Percentiles rank a stretch among this genome's conserved stretches.
These are phyloP conservation scores for Mortierella sp. DNA, from an alignment of 371 early-diverging fungal genomes.

Conservation along the genomic window DNA sequence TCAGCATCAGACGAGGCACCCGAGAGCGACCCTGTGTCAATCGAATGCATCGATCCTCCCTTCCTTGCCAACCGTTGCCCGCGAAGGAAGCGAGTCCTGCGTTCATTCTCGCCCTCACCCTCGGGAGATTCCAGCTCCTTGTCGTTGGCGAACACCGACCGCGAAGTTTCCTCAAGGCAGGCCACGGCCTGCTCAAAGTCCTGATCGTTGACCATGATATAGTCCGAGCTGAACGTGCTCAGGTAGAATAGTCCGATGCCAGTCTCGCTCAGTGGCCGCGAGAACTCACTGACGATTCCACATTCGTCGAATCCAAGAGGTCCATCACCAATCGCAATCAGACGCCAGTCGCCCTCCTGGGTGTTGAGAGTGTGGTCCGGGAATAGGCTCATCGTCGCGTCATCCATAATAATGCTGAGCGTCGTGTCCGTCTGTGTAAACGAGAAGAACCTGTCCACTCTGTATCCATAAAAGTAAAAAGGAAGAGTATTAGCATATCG, in stretches of 20 bases:
- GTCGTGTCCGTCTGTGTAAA: slow-evolving; percentile 54
- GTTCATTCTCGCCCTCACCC: not conserved
- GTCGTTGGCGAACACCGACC: too few relatives aligned
- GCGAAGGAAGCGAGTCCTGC: not conserved
- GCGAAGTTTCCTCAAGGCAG: slow-evolving; percentile 22
- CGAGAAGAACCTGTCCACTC: slow-evolving; percentile 50
- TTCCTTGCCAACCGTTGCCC: not conserved
- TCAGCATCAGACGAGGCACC: slow-evolving; percentile 25
- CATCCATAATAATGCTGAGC: slow-evolving; percentile 54
- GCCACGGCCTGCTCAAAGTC: slow-evolving; percentile 42
- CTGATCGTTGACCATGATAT: slow-evolving; percentile 53
- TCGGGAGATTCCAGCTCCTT: not conserved
- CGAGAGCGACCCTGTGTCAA: slow-evolving; percentile 34
- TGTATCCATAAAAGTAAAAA: not conserved
- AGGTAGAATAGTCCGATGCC: slow-evolving; percentile 46
- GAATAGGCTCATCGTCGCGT: slow-evolving; percentile 43
- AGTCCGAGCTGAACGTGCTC: slow-evolving; percentile 53
- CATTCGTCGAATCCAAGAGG: slow-evolving; percentile 55
- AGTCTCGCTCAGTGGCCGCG: slow-evolving; percentile 40
- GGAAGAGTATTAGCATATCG: not conserved
- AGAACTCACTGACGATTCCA: slow-evolving; percentile 47
- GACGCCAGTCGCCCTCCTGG: slow-evolving; percentile 53
- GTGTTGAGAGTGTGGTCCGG: slow-evolving; percentile 54
- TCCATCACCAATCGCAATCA: slow-evolving; percentile 54
- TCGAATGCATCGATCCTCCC: slow-evolving; percentile 24